These are phyloP conservation scores for Barnettozyma pratensis DNA, from an alignment of 805 yeast genomes.

Conservation along the genomic window DNA sequence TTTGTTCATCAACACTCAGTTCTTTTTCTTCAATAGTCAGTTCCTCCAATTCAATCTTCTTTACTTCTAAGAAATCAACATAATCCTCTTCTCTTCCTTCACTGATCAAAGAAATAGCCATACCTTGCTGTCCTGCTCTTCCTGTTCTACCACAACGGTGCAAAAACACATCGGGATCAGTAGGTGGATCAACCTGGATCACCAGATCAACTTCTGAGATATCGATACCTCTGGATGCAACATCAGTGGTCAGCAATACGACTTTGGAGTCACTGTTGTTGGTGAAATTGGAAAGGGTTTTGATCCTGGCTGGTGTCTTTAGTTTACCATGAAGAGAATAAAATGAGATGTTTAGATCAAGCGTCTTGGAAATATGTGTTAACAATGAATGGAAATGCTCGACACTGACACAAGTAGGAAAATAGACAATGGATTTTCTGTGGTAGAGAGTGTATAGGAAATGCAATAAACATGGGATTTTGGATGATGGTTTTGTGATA, in stretches of 20 bases:
- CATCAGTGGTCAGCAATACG: conserved; percentile 87
- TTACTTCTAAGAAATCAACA: conserved; percentile 73
- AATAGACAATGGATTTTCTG: conserved; percentile 82
- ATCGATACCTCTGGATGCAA: conserved; percentile 97
- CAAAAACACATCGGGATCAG: conserved; percentile 84
- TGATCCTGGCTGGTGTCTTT: conserved; percentile 71
- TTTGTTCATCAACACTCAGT: not conserved
- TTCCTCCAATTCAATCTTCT: conserved; percentile 49
- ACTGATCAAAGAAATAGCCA: conserved; percentile 68
- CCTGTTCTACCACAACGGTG: conserved; percentile 97
- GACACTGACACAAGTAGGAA: conserved; percentile 86
- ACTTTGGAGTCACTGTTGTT: conserved; percentile 35
- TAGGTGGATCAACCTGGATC: conserved; percentile 92
- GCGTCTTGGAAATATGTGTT: conserved; percentile 19
- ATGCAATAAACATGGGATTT: conserved; percentile 54
- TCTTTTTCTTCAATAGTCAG: conserved; percentile 21
- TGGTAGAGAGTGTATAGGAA: conserved; percentile 49
- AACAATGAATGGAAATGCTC: conserved; percentile 66
- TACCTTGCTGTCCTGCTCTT: conserved; percentile 80
- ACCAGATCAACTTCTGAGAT: conserved; percentile 93
- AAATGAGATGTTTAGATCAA: conserved; percentile 38
- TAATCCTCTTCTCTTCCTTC: conserved; percentile 78
- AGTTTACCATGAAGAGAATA: conserved; percentile 89
- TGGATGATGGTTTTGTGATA: conserved; percentile 52
- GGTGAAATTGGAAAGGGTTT: conserved; percentile 58